Conservation (phyloP, 2,329 filamentous ascomycete genomes). For the Ophiostoma populinum region DNA sequence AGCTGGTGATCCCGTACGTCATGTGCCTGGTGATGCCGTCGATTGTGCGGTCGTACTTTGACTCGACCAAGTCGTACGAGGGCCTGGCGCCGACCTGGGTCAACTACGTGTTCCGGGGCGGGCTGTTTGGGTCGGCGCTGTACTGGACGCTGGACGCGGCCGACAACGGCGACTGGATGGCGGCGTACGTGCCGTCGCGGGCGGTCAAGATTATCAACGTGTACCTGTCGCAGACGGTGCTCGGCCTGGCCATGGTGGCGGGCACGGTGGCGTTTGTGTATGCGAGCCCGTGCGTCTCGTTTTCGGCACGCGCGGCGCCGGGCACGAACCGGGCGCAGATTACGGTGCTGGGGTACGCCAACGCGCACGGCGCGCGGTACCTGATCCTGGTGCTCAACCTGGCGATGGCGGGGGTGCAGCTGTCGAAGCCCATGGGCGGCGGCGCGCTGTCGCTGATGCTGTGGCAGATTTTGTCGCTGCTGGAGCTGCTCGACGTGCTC, state of each 20-base stretch:
- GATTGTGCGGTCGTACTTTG: conserved; percentile 64
- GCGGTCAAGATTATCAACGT: conserved; percentile 58
- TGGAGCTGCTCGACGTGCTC: conserved; percentile 45
- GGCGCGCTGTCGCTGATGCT: conserved; percentile 67
- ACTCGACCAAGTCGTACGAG: conserved; percentile 71
- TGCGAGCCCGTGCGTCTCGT: conserved; percentile 68
- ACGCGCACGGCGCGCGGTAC: conserved; percentile 82
- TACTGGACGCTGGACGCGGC: conserved; percentile 88
- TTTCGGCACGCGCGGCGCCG: conserved; percentile 35
- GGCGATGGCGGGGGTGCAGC: conserved; percentile 55
- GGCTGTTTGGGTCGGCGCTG: conserved; percentile 55
- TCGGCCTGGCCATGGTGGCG: conserved; percentile 66
- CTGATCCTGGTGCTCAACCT: conserved; percentile 69
- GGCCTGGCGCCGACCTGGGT: conserved; percentile 76
- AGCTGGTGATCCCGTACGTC: conserved; percentile 63
- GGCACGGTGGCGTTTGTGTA: conserved; percentile 75
- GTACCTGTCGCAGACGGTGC: conserved; percentile 60
- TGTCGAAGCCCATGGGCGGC: conserved; percentile 89
- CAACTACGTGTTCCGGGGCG: conserved; percentile 57
- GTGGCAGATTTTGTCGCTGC: conserved; percentile 75
- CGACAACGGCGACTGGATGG: conserved; percentile 70
- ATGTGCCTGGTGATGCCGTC: conserved; percentile 55
- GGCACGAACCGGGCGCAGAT: conserved; percentile 35
- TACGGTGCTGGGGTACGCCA: conserved; percentile 78
- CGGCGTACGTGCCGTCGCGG: conserved; percentile 31